Evolutionary conservation across 2,329 filamentous ascomycete species (phyloP), one percentile per base, ranked within the genome.

Genomic region (Chaetomium sp.): DNA sequence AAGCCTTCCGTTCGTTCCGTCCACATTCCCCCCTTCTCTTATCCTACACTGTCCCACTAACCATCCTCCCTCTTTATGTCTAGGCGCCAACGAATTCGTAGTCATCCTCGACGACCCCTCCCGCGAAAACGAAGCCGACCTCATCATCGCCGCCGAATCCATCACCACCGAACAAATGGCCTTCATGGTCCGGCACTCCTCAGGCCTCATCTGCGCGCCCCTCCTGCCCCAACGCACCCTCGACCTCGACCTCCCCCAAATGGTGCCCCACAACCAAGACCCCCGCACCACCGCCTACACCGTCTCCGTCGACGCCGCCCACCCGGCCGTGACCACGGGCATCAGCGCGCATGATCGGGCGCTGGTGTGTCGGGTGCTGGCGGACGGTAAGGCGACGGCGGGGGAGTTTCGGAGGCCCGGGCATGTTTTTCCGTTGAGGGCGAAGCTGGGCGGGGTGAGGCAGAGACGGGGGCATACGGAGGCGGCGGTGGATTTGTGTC

Each of bases 81-180:
- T 62, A 89, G 86, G 79, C 67, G 82, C 85, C 72, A 91, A 90
- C 72, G 86, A 97, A 69, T 97, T 97, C 79, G 87, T 99, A 70
- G 85, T 99, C 59, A 92, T 96, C 40, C 89, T 99, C 67, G 94
- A 99, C 77, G 88, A 89, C 64, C 85, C 90, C 61, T 83, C 86
- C 60, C 91, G 94, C 72, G 94, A 99, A 73, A 99, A 99, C 72
- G 94, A 99, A 80, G 94, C 91, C 72, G 94, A 99, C 75, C 83
- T 99, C 49, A 96, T 97, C 72, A 95, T 97, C 68, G 89, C 94
- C 63, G 92, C 91, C 60, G 78, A 90, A 63, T 81, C 87, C 66
- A 76, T 96, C 61, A 96, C 92, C 7, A 80, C 91, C 32, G 81
- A 88, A 62, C 92, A 97, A 74, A 95, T 95, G 85, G 89, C 91